phyloP scores from a whole-genome alignment of 305 asterid species.

The Solanum hybrid region DNA sequence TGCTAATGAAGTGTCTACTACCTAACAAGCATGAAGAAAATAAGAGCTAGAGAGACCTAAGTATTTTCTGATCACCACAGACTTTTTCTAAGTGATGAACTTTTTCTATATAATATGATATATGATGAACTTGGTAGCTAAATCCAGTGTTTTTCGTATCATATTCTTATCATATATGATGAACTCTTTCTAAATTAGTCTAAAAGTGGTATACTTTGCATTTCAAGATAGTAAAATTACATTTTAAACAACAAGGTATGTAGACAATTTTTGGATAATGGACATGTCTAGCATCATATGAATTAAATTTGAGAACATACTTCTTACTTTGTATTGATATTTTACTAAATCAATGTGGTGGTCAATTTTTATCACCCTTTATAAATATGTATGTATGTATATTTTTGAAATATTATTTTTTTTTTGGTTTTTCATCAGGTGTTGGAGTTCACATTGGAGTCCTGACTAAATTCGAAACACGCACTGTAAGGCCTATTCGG shows the following conservation, averaged over 20 bases:
- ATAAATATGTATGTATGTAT: neutral
- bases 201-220: neutral
- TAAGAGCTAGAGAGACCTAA: too few species aligned
- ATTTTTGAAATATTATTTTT: neutral
- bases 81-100: too few species aligned
- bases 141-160: neutral
- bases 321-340: neutral
- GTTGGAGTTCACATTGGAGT: neutral
- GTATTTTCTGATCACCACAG: too few species aligned
- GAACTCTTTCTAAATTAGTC: neutral
- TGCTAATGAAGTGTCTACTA: too few species aligned
- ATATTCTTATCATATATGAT: too few species aligned
- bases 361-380: neutral
- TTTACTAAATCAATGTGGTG: neutral
- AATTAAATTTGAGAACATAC: neutral
- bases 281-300: neutral
- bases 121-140: neutral
- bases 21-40: too few species aligned
- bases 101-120: too few species aligned
- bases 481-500: too few species aligned
- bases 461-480: neutral
- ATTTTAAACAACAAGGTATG: too few species aligned
- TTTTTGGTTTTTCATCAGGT: rapidly evolving
- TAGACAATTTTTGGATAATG: neutral
- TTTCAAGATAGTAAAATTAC: neutral